A percentile compares a stretch with the other conserved stretches of the same genome.
These are phyloP conservation scores for Fusarium liriodendri DNA, from an alignment of 2,329 filamentous ascomycete genomes.

Conservation along the genomic window DNA sequence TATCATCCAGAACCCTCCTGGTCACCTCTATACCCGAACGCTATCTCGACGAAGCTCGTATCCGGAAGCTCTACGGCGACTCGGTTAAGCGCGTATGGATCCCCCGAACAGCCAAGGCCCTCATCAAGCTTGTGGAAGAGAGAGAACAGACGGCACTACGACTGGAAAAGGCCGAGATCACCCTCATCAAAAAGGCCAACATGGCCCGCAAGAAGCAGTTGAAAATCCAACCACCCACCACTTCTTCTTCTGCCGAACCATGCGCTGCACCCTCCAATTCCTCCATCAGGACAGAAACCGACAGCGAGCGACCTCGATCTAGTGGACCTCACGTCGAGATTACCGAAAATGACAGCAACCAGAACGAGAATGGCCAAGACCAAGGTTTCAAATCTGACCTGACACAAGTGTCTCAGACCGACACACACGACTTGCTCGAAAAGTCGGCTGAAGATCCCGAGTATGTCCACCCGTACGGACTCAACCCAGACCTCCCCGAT, in stretches of 20 bases:
- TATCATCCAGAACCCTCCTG: slow-evolving; percentile 91
- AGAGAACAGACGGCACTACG: slow-evolving; percentile 83
- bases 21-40: slow-evolving; percentile 85
- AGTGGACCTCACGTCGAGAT: slow-evolving; percentile 10
- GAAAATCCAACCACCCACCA: not conserved
- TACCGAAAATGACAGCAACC: not conserved
- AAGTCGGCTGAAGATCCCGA: slow-evolving; percentile 45
- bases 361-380: not conserved
- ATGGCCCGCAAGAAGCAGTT: slow-evolving; percentile 71
- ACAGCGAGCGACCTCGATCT: slow-evolving; percentile 16
- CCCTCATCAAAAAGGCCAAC: slow-evolving; percentile 84
- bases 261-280: slow-evolving; percentile 23
- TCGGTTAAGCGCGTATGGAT: slow-evolving; percentile 89
- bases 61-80: slow-evolving; percentile 84
- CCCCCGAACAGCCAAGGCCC: slow-evolving; percentile 77
- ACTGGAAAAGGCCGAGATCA: slow-evolving; percentile 87
- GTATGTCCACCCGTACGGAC: slow-evolving; percentile 53
- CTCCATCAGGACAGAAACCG: slow-evolving; percentile 19
- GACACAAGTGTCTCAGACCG: slow-evolving; percentile 21
- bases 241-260: slow-evolving; percentile 19
- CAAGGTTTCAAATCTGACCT: slow-evolving; percentile 26
- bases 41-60: slow-evolving; percentile 80
- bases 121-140: slow-evolving; percentile 84
- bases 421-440: slow-evolving; percentile 25
- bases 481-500: slow-evolving; percentile 50